phyloP scores from a whole-genome alignment of 1,284 basidiomycete species.

The Sporisorium exsertum region DNA sequence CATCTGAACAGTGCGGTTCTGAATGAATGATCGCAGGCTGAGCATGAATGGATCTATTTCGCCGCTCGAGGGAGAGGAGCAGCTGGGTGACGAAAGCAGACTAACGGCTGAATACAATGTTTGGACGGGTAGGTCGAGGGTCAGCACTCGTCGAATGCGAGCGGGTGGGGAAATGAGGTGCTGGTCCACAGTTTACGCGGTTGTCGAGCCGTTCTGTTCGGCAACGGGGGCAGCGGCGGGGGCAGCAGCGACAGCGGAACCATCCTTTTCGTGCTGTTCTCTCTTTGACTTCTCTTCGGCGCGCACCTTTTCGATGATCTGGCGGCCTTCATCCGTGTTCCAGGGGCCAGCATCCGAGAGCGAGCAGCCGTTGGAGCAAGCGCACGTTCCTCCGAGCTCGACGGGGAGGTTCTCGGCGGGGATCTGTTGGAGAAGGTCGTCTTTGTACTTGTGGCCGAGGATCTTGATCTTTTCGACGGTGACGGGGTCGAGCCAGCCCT shows the following conservation, averaged over 20 bases:
- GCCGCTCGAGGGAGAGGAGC: not conserved
- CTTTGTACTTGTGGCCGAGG: conserved; percentile 58
- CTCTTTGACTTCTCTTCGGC: conserved; percentile 51
- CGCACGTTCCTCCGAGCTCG: conserved; percentile 85
- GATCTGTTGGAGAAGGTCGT: conserved; percentile 72
- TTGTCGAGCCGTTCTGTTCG: conserved; percentile 22
- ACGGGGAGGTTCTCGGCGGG: conserved; percentile 83
- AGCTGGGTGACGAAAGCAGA: conserved; percentile 6
- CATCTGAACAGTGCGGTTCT: not conserved
- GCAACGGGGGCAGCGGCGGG: conserved; percentile 12
- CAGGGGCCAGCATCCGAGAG: conserved; percentile 93
- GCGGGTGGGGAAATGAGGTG: not conserved
- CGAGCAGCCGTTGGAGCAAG: conserved; percentile 84
- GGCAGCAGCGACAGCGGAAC: conserved; percentile 13
- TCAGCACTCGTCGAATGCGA: not conserved
- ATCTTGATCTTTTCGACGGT: conserved; percentile 81
- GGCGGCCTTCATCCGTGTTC: conserved; percentile 73
- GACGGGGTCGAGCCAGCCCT: conserved; percentile 93
- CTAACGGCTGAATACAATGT: conserved; percentile 5
- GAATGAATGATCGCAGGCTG: not conserved
- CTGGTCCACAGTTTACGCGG: conserved; percentile 3
- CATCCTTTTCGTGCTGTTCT: conserved; percentile 32
- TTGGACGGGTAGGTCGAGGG: not conserved
- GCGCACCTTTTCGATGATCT: conserved; percentile 61
- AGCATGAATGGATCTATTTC: conserved; percentile 6